Conservation (phyloP, 495 filamentous ascomycete species). For the Neurospora cerealis region DNA sequence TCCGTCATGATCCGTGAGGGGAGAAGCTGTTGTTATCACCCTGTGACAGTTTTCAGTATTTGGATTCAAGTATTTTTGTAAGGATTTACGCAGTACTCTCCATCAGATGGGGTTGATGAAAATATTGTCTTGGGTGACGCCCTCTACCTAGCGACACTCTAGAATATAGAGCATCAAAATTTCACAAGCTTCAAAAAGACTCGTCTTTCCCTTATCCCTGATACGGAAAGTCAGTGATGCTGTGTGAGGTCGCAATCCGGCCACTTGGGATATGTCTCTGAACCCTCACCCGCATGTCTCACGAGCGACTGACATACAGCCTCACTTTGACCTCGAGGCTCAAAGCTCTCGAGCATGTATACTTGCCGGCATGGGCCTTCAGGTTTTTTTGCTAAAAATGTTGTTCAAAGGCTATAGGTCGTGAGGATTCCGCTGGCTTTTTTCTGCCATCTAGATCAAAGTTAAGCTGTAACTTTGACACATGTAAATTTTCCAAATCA, state of each 20-base stretch:
- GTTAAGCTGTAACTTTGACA: neutral
- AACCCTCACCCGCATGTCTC: neutral
- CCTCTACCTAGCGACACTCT: neutral
- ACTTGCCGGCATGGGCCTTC: neutral
- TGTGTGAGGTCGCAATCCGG: neutral
- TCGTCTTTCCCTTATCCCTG: neutral
- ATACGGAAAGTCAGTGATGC: neutral
- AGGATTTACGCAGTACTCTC: neutral
- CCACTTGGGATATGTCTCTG: neutral
- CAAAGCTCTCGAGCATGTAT: neutral
- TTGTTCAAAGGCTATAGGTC: neutral
- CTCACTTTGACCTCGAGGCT: neutral
- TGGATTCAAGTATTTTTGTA: fast-evolving
- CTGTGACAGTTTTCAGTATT: neutral
- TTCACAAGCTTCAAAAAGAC: neutral
- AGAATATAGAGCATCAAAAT: neutral
- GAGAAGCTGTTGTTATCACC: neutral
- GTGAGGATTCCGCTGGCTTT: neutral
- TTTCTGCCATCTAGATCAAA: neutral
- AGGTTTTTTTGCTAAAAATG: neutral
- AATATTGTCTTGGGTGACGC: neutral
- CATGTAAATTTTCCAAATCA: neutral
- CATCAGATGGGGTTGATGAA: neutral
- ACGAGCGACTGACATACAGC: neutral
- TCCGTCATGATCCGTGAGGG: neutral